Percentiles rank a stretch among this genome's conserved stretches.
These are phyloP conservation scores for Aspergillus versicolor DNA, from an alignment of 2,329 filamentous ascomycete genomes.

Conservation along the genomic window DNA sequence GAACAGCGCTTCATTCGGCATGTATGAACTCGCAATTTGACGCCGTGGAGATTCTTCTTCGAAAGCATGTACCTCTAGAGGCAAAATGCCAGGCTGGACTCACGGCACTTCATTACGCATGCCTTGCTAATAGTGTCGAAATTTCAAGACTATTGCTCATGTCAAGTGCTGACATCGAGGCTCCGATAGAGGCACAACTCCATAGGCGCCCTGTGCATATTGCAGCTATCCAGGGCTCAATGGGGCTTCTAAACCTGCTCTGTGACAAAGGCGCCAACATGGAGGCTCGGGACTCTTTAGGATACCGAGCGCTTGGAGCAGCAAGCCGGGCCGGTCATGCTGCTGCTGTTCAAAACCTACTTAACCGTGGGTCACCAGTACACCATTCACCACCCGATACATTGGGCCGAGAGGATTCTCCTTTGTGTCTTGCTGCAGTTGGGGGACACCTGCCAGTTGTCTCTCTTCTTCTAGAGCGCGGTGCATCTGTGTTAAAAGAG, in stretches of 20 bases:
- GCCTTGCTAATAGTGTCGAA: slow-evolving; percentile 28
- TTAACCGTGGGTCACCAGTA: slow-evolving; percentile 33
- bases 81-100: slow-evolving; percentile 28
- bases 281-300: slow-evolving; percentile 32
- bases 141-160: slow-evolving; percentile 34
- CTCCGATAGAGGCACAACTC: slow-evolving; percentile 25
- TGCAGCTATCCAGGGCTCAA: slow-evolving; percentile 29
- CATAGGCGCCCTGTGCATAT: slow-evolving; percentile 35
- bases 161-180: slow-evolving; percentile 35
- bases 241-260: slow-evolving; percentile 32
- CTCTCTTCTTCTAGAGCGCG: slow-evolving; percentile 31
- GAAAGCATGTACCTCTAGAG: slow-evolving; percentile 31
- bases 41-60: slow-evolving; percentile 38
- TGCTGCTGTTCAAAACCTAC: slow-evolving; percentile 33
- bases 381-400: slow-evolving; percentile 23
- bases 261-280: slow-evolving; percentile 32
- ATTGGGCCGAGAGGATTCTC: slow-evolving; percentile 36
- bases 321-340: slow-evolving; percentile 35
- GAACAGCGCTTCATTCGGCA: slow-evolving; percentile 39
- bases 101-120: slow-evolving; percentile 41
- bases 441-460: slow-evolving; percentile 34
- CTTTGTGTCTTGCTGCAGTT: slow-evolving; percentile 38
- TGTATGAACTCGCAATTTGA: slow-evolving; percentile 36
- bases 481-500: slow-evolving; percentile 33
- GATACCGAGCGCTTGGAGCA: slow-evolving; percentile 35